phyloP scores from a whole-genome alignment of 2,329 filamentous ascomycete species.

The Cytospora mali region DNA sequence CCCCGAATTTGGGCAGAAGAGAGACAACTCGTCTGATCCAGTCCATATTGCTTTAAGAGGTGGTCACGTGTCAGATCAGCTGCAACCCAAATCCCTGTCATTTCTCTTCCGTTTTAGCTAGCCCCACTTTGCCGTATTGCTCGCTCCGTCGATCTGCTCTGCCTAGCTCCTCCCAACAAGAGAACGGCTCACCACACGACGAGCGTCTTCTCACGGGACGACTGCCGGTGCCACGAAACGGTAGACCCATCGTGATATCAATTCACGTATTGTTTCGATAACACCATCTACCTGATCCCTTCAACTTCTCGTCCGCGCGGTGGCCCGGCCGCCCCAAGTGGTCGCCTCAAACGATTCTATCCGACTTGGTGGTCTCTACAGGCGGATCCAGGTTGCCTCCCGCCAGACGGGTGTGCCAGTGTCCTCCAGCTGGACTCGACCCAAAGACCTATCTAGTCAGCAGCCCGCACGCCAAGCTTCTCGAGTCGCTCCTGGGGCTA shows the following conservation, averaged over 20 bases:
- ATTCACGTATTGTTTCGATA: conserved; percentile 4
- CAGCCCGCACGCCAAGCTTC: not conserved
- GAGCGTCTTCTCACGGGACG: conserved; percentile 20
- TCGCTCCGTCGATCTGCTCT: conserved; percentile 12
- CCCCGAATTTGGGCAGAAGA: not conserved
- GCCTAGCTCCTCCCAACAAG: not conserved
- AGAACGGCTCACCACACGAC: conserved; percentile 15
- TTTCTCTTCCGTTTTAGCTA: conserved; percentile 14
- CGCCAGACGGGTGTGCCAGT: not conserved
- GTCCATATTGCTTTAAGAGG: no score
- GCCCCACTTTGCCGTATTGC: conserved; percentile 17
- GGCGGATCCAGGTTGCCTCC: conserved; percentile 8
- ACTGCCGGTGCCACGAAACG: conserved; percentile 28
- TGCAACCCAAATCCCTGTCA: not conserved
- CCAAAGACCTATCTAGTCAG: not conserved
- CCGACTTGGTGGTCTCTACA: conserved; percentile 8
- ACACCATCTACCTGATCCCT: not conserved
- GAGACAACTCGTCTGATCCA: no score
- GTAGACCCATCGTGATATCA: conserved; percentile 24
- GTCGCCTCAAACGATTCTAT: conserved; percentile 5
- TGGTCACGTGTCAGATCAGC: conserved; percentile 9
- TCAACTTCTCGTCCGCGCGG: conserved; percentile 22
- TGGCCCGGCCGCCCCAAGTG: conserved; percentile 8
- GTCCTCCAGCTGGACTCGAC: not conserved
- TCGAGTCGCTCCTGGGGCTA: not conserved